phyloP scores from a whole-genome alignment of 1,284 basidiomycete species.

The Moesziomyces aphidis region DNA sequence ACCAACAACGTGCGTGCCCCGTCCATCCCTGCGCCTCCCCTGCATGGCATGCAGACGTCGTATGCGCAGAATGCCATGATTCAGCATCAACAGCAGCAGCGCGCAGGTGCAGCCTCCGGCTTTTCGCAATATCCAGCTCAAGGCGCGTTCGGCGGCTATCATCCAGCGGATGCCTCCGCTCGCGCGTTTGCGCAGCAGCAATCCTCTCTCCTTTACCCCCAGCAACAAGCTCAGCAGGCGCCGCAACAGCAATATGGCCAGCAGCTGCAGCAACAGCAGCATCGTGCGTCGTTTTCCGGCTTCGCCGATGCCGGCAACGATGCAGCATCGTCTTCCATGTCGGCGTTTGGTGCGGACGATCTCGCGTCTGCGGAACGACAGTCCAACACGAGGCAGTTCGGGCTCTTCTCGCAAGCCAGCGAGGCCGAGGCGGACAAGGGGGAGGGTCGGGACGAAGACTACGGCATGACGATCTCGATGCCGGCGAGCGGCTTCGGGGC shows the following conservation, averaged over 20 bases:
- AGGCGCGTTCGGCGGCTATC: conserved; percentile 12
- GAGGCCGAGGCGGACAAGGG: conserved; percentile 5
- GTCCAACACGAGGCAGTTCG: conserved; percentile 13
- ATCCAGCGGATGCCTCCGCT: conserved; percentile 10
- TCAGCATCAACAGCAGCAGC: conserved; percentile 27
- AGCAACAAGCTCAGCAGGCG: conserved; percentile 3
- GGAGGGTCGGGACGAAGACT: conserved; percentile 9
- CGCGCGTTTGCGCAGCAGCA: conserved; percentile 15
- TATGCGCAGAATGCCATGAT: background rate
- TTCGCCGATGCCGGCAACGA: conserved; percentile 18
- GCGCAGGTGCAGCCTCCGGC: conserved; percentile 1
- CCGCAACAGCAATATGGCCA: conserved; percentile 16
- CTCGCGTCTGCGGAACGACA: conserved; percentile 1
- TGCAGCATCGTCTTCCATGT: conserved; percentile 2
- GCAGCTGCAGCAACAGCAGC: conserved; percentile 27
- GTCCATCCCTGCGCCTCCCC: conserved; percentile 9
- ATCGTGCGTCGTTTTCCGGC: conserved; percentile 20
- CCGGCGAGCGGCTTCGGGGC: conserved; percentile 34
- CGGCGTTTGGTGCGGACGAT: conserved; percentile 11
- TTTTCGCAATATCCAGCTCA: conserved; percentile 22
- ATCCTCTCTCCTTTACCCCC: conserved; percentile 6
- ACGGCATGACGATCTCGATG: conserved; percentile 41
- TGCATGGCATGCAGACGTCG: conserved; percentile 17
- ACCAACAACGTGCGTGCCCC: conserved; percentile 38
- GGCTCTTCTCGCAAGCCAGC: conserved; percentile 3